Evolutionary conservation across 768 basidiomycete genomes (phyloP).

Genomic region (Dentipellis fragilis): DNA sequence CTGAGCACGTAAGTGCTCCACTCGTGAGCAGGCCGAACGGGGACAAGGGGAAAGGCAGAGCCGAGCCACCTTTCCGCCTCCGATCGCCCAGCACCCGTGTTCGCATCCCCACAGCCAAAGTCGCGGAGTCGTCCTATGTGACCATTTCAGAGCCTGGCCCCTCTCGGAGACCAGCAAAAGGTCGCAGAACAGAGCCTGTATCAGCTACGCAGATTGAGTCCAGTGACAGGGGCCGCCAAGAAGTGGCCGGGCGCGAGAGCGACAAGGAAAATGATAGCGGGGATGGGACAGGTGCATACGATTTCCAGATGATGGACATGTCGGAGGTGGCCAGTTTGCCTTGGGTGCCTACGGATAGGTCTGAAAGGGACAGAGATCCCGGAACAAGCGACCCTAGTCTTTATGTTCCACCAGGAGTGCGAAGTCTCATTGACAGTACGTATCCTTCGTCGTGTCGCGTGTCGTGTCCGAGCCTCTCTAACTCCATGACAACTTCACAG

Average conservation of each 20-base stretch:
- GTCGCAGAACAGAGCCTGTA: not conserved
- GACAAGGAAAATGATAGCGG: not conserved
- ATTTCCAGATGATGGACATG: conserved; percentile 26
- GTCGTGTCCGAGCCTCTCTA: not conserved
- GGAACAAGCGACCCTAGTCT: conserved; percentile 5
- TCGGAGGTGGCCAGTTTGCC: conserved; percentile 24
- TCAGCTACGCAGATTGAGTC: not conserved
- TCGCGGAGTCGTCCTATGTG: not conserved
- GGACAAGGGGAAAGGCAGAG: conserved; percentile 1
- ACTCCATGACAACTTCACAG: conserved; percentile 3
- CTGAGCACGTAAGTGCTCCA: too few relatives aligned
- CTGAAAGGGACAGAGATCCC: not conserved
- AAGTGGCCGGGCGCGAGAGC: not conserved
- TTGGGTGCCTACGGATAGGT: conserved; percentile 17
- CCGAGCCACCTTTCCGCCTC: not conserved
- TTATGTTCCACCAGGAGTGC: conserved; percentile 26
- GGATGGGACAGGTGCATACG: not conserved
- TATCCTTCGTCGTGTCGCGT: not conserved
- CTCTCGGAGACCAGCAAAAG: not conserved
- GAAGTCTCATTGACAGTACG: conserved; percentile 26
- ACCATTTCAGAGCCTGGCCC: not conserved
- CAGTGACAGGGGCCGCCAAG: too few relatives aligned
- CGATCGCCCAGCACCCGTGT: not conserved
- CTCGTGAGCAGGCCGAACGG: too few relatives aligned
- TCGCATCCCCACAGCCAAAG: not conserved